Base-by-base conservation (phyloP, 169 alveolate species). In the Cytauxzoon felis region DNA sequence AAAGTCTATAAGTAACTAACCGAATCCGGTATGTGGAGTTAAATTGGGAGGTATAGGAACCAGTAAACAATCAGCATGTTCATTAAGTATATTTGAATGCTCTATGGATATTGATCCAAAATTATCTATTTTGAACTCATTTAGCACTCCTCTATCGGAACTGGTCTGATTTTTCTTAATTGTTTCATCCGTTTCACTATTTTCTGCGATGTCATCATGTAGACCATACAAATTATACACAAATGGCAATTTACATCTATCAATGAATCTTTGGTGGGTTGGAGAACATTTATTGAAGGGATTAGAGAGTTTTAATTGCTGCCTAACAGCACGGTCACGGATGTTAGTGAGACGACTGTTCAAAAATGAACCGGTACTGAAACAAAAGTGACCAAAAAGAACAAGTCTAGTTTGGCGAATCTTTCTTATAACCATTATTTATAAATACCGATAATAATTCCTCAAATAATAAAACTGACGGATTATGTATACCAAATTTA, bases 1-100 rank as follows among this genome's bases (percentile, higher is more conserved):
- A 33, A 2, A 21, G 16, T 9, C 11, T 27, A 7, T 3, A 0
- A 24, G 16, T 7, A 1, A 54, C 68, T 4, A 29, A 73, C 86
- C 86, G 11, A 76, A 42, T 23, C 86, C 86, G 1, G 71, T 32
- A 56, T 76, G 68, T 7, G 86, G 86, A 5, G 75, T 64, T 36
- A 76, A 59, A 26, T 66, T 65, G n/a, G 72, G 67, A 29, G 86
- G 86, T 18, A 76, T 66, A 2, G 81, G 81, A 21, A 76, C 81
- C 13, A 76, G 27, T 0, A 76, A 34, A 18, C 67, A 58, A 45
- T 76, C 86, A 3, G 72, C 86, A 1, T 29, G 33, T 30, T 38
- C 32, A 7, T 66, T 52, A 29, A 76, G 61, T 2, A 76, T 43
- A 41, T 76, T 64, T 5, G 45, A 59, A 41, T 76, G 86, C 34